Conservation (phyloP, 805 yeast genomes). For the Alloascoidea hylecoeti region DNA sequence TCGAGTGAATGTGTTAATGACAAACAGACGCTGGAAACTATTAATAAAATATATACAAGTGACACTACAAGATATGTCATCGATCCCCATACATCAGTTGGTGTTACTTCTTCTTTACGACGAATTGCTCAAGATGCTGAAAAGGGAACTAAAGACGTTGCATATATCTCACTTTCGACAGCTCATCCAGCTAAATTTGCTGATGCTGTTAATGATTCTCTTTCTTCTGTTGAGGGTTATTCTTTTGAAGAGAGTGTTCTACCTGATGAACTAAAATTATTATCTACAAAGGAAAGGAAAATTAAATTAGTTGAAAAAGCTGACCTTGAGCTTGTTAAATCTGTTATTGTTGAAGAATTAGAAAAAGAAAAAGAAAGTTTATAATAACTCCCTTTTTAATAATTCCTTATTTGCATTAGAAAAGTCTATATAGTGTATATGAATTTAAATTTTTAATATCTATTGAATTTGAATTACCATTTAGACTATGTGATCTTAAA, state of each 20-base stretch:
- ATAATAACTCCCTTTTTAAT: no score
- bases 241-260: slow-evolving; percentile 80
- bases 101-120: slow-evolving; percentile 66
- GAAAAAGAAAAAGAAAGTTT: slow-evolving; percentile 30
- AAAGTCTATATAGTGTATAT: no score
- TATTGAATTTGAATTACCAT: no score
- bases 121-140: slow-evolving; percentile 34
- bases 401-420: no score
- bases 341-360: slow-evolving; percentile 61
- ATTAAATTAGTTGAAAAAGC: slow-evolving; percentile 58
- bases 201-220: slow-evolving; percentile 83
- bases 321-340: slow-evolving; percentile 61
- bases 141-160: slow-evolving; percentile 21
- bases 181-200: slow-evolving; percentile 99
- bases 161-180: slow-evolving; percentile 72
- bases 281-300: slow-evolving; percentile 61
- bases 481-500: no score
- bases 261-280: slow-evolving; percentile 72
- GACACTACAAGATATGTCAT: slow-evolving; percentile 57
- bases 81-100: slow-evolving; percentile 97
- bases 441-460: no score
- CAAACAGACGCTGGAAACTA: slow-evolving; percentile 65
- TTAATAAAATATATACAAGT: slow-evolving; percentile 48
- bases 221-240: slow-evolving; percentile 52
- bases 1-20: slow-evolving; percentile 73